A percentile compares a stretch with the other conserved stretches of the same genome.
These are phyloP conservation scores for Salinomyces thailandicus DNA, from an alignment of 2,329 filamentous ascomycete species.

Conservation along the genomic window DNA sequence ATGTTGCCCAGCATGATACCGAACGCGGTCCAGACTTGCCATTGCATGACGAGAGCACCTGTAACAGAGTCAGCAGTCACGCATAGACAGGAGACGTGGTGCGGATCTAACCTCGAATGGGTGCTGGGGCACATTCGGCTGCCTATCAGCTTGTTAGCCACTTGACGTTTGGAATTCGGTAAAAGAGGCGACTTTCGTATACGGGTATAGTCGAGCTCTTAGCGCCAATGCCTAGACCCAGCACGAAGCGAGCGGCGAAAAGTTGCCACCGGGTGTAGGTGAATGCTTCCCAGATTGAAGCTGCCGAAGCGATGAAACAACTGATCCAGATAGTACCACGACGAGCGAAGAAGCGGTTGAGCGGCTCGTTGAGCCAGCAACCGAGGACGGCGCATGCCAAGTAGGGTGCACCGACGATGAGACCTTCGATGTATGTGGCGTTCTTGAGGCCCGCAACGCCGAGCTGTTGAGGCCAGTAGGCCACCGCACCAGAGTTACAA, in stretches of 20 bases:
- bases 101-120: constrained; percentile 2
- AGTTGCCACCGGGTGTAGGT: constrained; percentile 29
- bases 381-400: constrained; percentile 35
- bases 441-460: background rate
- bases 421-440: constrained; percentile 18
- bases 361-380: constrained; percentile 45
- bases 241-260: constrained; percentile 54
- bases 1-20: constrained; percentile 29
- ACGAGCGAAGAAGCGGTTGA: constrained; percentile 49
- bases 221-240: constrained; percentile 46
- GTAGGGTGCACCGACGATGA: constrained; percentile 38
- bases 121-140: constrained; percentile 45
- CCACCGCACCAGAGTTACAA: constrained; percentile 32
- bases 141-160: too few relatives aligned
- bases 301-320: constrained; percentile 32
- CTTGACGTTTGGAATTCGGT: too few relatives aligned
- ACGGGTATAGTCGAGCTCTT: constrained; percentile 56
- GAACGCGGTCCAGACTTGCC: constrained; percentile 8
- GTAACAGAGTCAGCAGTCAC: constrained; percentile 8
- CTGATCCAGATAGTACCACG: constrained; percentile 55
- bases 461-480: constrained; percentile 8
- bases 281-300: constrained; percentile 35
- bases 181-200: too few relatives aligned
- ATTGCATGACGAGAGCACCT: constrained; percentile 6
- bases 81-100: too few relatives aligned